Conservation (phyloP, 2,329 filamentous ascomycete genomes). For the Paecilomyces formosus region DNA sequence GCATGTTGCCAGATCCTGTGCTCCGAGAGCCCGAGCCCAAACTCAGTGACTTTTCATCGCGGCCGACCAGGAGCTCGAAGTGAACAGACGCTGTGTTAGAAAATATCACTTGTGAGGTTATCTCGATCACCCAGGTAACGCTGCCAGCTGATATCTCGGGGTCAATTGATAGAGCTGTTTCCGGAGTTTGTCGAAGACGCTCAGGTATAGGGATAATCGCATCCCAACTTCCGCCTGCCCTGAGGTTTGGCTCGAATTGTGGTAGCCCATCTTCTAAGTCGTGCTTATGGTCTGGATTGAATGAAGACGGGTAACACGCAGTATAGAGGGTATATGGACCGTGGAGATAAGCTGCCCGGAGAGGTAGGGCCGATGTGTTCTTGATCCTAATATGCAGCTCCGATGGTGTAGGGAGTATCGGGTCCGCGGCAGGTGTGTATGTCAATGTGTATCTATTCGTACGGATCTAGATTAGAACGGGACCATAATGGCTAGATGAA, state of each 20-base stretch:
- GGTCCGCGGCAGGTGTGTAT: slow-evolving; percentile 82
- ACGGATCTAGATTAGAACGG: neutral
- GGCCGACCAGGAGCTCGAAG: slow-evolving; percentile 78
- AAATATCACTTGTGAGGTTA: slow-evolving; percentile 89
- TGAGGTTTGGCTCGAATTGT: slow-evolving; percentile 92
- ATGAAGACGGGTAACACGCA: slow-evolving; percentile 74
- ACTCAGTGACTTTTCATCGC: slow-evolving; percentile 76
- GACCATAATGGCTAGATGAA: neutral
- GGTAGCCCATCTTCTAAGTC: slow-evolving; percentile 69
- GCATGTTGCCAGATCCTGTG: slow-evolving; percentile 45
- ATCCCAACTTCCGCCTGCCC: slow-evolving; percentile 82
- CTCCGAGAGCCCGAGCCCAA: slow-evolving; percentile 56
- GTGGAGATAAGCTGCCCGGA: slow-evolving; percentile 92
- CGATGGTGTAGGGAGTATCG: slow-evolving; percentile 78
- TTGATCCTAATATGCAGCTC: slow-evolving; percentile 79
- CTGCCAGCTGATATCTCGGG: slow-evolving; percentile 40
- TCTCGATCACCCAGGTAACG: slow-evolving; percentile 82
- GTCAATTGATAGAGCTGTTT: slow-evolving; percentile 17
- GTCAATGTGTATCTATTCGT: slow-evolving; percentile 64
- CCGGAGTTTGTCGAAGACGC: slow-evolving; percentile 56
- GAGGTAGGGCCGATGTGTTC: slow-evolving; percentile 82
- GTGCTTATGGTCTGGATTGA: slow-evolving; percentile 74
- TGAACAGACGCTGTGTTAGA: slow-evolving; percentile 79
- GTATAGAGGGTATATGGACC: slow-evolving; percentile 89
- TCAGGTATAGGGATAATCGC: slow-evolving; percentile 75